Base-by-base conservation (phyloP, 148 eudicot species). In the Limonium bicolor region DNA sequence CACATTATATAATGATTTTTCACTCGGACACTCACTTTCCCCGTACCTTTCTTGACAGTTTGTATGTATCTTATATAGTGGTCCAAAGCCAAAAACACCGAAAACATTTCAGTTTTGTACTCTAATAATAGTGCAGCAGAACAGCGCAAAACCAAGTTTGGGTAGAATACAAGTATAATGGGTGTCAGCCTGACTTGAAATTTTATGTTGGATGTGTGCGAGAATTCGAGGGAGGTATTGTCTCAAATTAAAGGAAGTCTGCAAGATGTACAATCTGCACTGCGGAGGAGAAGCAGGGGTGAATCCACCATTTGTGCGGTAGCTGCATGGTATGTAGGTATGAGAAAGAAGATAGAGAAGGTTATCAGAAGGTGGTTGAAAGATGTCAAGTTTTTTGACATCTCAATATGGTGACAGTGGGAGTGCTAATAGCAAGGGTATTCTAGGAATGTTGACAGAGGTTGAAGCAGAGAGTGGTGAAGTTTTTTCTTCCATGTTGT, bases 141-240 rank as follows among this genome's bases (percentile, higher is more conserved):
- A n/a, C n/a, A n/a, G n/a, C n/a, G n/a, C n/a, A n/a, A n/a, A n/a
- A n/a, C n/a, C n/a, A n/a, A n/a, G n/a, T n/a, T n/a, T n/a, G n/a
- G n/a, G n/a, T n/a, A n/a, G n/a, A n/a, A n/a, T n/a, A n/a, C n/a
- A n/a, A n/a, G n/a, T n/a, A n/a, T n/a, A n/a, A n/a, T n/a, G n/a
- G n/a, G 58, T 31, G 61, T 53, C 15, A 34, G 53, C 29, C 20
- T 60, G 29, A 61, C 54, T 4, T 42, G 56, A 21, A 59, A 44
- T 28, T 34, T 65, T 3, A 59, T 48, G 56, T 35, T 66, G 13
- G 44, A 59, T 37, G 50, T 33, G 5, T 60, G 61, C 32, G 58
- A 38, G 5, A 4, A 21, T 5, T 3, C 54, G 5, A 60, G 54
- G 17, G 70, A 58, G 5, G 27, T 59, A 1, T 41, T 55, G 39